Base-by-base conservation (phyloP, 306 rosid species). In the Delonix regia region DNA sequence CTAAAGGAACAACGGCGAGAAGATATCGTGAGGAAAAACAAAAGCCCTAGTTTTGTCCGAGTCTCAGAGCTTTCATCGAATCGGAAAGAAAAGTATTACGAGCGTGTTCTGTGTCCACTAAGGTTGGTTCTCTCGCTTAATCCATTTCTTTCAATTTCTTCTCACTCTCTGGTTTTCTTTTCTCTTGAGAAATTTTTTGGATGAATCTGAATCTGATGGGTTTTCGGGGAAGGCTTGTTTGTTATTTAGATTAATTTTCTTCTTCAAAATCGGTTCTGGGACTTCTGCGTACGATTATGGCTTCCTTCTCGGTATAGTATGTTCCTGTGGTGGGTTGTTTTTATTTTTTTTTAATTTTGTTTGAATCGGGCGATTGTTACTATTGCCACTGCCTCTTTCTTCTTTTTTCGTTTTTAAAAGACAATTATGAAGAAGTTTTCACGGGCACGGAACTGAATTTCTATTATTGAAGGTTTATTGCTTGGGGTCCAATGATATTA, bases 401-500 rank as follows among this genome's bases (percentile, higher is more conserved):
- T 34, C 6, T 34, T n/a, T n/a, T n/a, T n/a, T n/a, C n/a, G n/a
- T n/a, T n/a, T n/a, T n/a, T n/a, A n/a, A n/a, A n/a, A n/a, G n/a
- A 36, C 4, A 36, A 36, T 36, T 36, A 36, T 53, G 13, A 21
- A 57, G 4, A 57, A 24, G 41, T 57, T 59, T 12, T 28, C 7
- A 4, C 2, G 49, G 28, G 11, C n/a, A 25, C 22, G 36, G 6
- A 0, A 42, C 13, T 22, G 9, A 30, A 25, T 68, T 3, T 45
- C 6, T 13, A 14, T 3, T 24, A 44, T 41, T 41, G 13, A 30
- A 14, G 5, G 19, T 22, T 7, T 8, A 18, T 68, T 84, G 59
- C 87, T 84, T 80, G 85, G 70, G 51, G 70, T 12, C 28, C 33
- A 76, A 69, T 73, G 39, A 76, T 65, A 80, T 65, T 76, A 19